These are phyloP conservation scores for Zygoascus flipseniorum DNA, from an alignment of 805 yeast species.

Conservation along the genomic window DNA sequence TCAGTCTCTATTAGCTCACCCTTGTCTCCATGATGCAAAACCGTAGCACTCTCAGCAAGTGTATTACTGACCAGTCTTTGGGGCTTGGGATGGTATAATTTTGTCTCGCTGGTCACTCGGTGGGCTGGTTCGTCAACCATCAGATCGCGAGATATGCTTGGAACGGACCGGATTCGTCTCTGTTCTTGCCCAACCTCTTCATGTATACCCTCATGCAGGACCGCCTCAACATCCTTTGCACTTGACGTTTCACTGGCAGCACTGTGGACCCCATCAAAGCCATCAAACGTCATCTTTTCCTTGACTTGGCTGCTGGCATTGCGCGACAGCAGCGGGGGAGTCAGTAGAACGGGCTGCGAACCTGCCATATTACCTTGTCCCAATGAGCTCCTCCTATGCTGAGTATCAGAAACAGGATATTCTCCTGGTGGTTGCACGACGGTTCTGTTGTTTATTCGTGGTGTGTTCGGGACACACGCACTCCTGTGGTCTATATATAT, in stretches of 20 bases:
- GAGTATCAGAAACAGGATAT: too few relatives aligned
- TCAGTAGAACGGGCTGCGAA: constrained; percentile 7
- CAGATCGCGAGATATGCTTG: neutral
- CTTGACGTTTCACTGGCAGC: neutral
- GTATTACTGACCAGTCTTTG: constrained; percentile 13
- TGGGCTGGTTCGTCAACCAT: neutral
- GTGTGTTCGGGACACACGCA: too few relatives aligned
- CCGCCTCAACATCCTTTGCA: too few relatives aligned
- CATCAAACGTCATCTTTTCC: constrained; percentile 7
- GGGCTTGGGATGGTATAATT: constrained; percentile 18
- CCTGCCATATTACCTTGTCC: neutral
- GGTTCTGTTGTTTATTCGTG: too few relatives aligned
- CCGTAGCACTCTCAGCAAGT: constrained; percentile 3
- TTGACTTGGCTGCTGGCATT: neutral
- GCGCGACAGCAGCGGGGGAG: constrained; percentile 10
- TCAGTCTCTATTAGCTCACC: constrained; percentile 1
- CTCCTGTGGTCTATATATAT: too few relatives aligned
- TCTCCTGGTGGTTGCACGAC: too few relatives aligned
- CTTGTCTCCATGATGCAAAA: neutral
- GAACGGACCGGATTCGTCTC: too few relatives aligned
- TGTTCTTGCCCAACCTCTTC: too few relatives aligned
- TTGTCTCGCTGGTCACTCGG: neutral
- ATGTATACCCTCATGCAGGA: too few relatives aligned
- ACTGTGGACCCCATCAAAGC: constrained; percentile 18
- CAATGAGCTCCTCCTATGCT: neutral